These are phyloP conservation scores for Diaporthe capsici DNA, from an alignment of 2,329 filamentous ascomycete genomes.

Conservation along the genomic window DNA sequence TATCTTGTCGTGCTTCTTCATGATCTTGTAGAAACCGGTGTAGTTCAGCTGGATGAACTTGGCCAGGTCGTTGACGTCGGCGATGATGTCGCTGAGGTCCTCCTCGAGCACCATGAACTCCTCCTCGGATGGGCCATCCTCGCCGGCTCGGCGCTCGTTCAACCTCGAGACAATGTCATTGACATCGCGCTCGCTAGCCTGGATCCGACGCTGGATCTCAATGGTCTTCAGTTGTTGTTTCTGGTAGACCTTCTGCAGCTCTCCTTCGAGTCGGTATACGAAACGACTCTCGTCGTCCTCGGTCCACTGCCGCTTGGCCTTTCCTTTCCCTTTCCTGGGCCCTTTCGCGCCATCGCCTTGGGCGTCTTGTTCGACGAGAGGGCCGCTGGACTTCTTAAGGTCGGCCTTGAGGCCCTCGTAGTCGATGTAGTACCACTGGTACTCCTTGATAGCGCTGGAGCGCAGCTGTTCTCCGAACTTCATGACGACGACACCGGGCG, in stretches of 20 bases:
- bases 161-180: conserved; percentile 85
- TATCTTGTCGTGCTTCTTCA: conserved; percentile 99
- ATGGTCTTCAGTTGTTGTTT: conserved; percentile 98
- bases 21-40: conserved; percentile 99
- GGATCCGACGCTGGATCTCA: conserved; percentile 93
- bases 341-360: conserved; percentile 55
- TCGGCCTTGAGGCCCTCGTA: conserved; percentile 94
- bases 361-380: conserved; percentile 51
- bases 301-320: conserved; percentile 79
- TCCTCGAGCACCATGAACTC: conserved; percentile 96
- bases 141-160: conserved; percentile 70
- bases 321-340: conserved; percentile 54
- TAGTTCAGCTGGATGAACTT: conserved; percentile 99
- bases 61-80: conserved; percentile 96
- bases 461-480: conserved; percentile 97
- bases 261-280: conserved; percentile 86
- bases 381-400: conserved; percentile 80
- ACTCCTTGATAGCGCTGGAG: conserved; percentile 95
- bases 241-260: conserved; percentile 97
- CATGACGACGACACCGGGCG: conserved; percentile 73
- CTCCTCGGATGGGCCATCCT: conserved; percentile 81
- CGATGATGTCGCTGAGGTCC: conserved; percentile 96
- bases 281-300: conserved; percentile 94
- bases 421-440: conserved; percentile 98
- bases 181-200: conserved; percentile 89